Percentiles rank a stretch among this genome's conserved stretches.
phyloP scores from a whole-genome alignment of 176 grass and related monocot species.

The Stipa capillata region DNA sequence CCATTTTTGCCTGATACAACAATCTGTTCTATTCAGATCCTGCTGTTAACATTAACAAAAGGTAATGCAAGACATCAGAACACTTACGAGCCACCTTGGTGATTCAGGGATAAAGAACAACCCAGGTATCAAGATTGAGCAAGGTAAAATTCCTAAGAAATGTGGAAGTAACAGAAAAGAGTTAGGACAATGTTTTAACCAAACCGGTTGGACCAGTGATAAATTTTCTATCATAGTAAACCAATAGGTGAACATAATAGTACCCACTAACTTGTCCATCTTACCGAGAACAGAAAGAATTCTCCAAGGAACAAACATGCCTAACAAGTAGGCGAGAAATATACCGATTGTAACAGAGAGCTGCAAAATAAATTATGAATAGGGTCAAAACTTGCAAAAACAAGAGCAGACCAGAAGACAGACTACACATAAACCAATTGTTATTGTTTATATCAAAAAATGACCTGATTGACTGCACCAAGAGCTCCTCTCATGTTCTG shows the following conservation, averaged over 20 bases:
- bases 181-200: slow-evolving; percentile 4
- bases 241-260: neutral
- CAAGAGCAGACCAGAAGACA: too few species aligned
- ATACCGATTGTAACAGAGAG: slow-evolving; percentile 96
- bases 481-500: slow-evolving; percentile 89
- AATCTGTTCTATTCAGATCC: slow-evolving; percentile 18
- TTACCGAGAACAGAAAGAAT: slow-evolving; percentile 88
- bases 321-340: slow-evolving; percentile 65
- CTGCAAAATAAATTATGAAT: slow-evolving; percentile 26
- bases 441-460: neutral
- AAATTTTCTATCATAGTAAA: slow-evolving; percentile 24
- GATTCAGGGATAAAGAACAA: slow-evolving; percentile 95
- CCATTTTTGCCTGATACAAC: slow-evolving; percentile 86
- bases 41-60: neutral
- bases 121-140: slow-evolving; percentile 76
- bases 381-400: too few species aligned
- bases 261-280: neutral
- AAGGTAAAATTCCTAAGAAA: slow-evolving; percentile 75
- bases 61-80: neutral
- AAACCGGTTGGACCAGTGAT: neutral
- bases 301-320: slow-evolving; percentile 98
- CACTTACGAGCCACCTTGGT: slow-evolving; percentile 96
- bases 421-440: neutral
- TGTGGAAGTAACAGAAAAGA: neutral
- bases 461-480: slow-evolving; percentile 81